Evolutionary conservation across 352 stramenopile species (phyloP), one percentile per base, ranked within the genome.

Genomic region (Detonula confervacea): DNA sequence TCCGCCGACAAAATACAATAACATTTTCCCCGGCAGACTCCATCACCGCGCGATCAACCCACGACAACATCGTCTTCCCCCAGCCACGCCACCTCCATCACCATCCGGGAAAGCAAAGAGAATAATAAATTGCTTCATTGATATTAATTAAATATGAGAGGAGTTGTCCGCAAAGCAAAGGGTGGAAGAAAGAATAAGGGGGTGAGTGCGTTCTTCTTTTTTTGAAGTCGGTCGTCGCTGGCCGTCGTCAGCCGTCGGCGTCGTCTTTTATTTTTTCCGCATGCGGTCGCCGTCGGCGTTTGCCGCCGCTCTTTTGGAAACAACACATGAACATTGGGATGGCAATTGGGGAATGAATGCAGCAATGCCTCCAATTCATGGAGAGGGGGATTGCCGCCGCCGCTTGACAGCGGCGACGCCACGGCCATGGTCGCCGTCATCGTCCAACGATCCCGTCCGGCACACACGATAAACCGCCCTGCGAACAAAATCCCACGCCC

Each of bases 101-200:
- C n/a, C n/a, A n/a, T n/a, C n/a, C n/a, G n/a, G n/a, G n/a, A n/a
- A n/a, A n/a, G n/a, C n/a, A n/a, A n/a, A n/a, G n/a, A n/a, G n/a
- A n/a, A n/a, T n/a, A n/a, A n/a, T n/a, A n/a, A n/a, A n/a, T n/a
- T n/a, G n/a, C n/a, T n/a, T n/a, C n/a, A n/a, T n/a, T n/a, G n/a
- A n/a, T n/a, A n/a, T 20, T 22, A 64, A 64, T 30, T 47, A 42
- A 59, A 24, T 14, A 77, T 77, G 69, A 54, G 69, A 57, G 69
- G 69, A 27, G 57, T 77, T n/a, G 69, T 70, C 24, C 69, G 69
- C 14, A 77, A 77, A 64, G 67, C 67, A 2, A 77, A 68, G 25
- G 44, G 27, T n/a, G 59, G 56, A 33, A 77, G 59, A 29, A 77
- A 77, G 69, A 57, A 46, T 51, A 77, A 77, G 51, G 33, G 46